Base-by-base conservation (phyloP, 768 basidiomycete genomes). In the Candolleomyces eurysporus region DNA sequence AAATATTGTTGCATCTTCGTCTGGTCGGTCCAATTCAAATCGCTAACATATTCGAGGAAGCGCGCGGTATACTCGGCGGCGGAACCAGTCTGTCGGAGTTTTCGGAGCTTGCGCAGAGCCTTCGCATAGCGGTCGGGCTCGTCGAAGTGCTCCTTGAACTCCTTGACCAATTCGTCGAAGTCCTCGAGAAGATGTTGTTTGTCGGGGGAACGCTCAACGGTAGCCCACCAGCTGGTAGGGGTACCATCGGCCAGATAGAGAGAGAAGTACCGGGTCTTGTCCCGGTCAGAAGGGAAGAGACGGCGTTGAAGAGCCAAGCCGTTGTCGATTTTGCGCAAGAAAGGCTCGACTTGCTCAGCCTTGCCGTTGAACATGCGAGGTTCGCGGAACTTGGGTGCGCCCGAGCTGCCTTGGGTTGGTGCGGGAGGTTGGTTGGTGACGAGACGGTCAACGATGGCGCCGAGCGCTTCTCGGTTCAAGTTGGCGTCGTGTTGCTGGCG, bases 1-100 rank as follows among this genome's bases (percentile, higher is more conserved):
- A 68, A 66, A 64, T 73, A 76, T 31, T 64, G 49, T 14, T 71
- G 68, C 32, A 77, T 77, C 54, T 73, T 72, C 21, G 69, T 75
- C 42, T 70, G 60, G 2, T 76, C 70, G 19, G 69, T 70, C 66
- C 67, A 65, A 16, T 73, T 64, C 4, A 76, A 54, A 22, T 75
- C 58, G 21, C 68, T 49, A 46, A 68, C n/a, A n/a, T n/a, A 58
- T 50, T 76, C 71, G 32, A 62, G 49, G 63, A 72, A 76, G 36
- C 60, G 64, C 21, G 68, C 63, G 52, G 69, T 65, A 61, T 72
- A 78, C 9, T 59, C 63, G 53, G 71, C 64, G 42, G 64, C 63
- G 0, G 74, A 71, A 13, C 70, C 66, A 39, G 71, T 71, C 60
- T 77, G 76, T 42, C 63, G 62, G 22, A 78, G 71, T 16, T 58